Conservation (phyloP, 78 protist genomes). For the Dictyostelium purpureum region DNA sequence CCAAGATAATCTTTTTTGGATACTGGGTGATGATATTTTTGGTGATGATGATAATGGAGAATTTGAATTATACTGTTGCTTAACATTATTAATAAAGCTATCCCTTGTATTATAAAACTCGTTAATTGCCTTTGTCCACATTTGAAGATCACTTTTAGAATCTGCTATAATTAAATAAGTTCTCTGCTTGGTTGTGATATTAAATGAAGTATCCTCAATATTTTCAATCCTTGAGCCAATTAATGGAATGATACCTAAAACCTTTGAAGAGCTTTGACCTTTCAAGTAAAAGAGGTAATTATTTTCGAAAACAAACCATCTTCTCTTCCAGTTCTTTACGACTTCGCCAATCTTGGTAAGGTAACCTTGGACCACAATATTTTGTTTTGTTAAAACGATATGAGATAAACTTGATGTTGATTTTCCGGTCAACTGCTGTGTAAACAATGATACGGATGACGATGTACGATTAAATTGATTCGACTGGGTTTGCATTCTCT, state of each 20-base stretch:
- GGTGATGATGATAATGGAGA: neutral
- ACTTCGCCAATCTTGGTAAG: constrained; percentile 69
- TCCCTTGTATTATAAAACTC: constrained; percentile 11
- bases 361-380: constrained; percentile 45
- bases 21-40: neutral
- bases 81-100: neutral
- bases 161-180: constrained; percentile 54
- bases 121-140: constrained; percentile 11
- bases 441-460: neutral
- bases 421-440: neutral
- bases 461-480: neutral
- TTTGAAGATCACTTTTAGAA: neutral
- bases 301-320: constrained; percentile 75
- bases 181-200: constrained; percentile 14
- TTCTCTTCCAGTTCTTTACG: constrained; percentile 64
- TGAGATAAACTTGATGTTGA: neutral
- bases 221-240: constrained; percentile 45
- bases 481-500: neutral
- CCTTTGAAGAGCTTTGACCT: neutral
- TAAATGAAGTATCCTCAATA: constrained; percentile 20
- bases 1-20: neutral
- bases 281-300: constrained; percentile 48
- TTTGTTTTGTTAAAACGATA: constrained; percentile 2
- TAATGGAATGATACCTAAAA: constrained; percentile 46
- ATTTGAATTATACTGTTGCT: constrained; percentile 12